Base-by-base conservation (phyloP, 495 filamentous ascomycete genomes). In the Sabuloglossum arenarium region DNA sequence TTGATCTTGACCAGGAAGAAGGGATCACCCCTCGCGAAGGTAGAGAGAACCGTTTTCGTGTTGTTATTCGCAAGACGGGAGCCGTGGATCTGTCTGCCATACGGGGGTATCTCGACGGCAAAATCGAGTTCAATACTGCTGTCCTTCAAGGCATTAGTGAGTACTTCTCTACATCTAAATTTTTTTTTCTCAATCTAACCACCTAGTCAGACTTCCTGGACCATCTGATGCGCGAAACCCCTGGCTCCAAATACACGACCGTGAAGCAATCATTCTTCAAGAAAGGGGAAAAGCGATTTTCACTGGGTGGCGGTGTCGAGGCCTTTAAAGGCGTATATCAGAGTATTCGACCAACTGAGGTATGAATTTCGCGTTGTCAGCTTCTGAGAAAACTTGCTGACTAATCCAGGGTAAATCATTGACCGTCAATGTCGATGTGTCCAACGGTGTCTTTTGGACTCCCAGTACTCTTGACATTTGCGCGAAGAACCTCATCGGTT, bases 291-390 rank as follows among this genome's bases (percentile, higher is more conserved):
- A 64, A 73, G 5, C 65, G 71, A 16, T 59, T 60, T 24, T 58
- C 66, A 24, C 62, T 84, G 21, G 73, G 72, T 24, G 69, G 69
- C 42, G 81, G 81, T 45, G 74, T 90, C 21, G 77, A 87, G 58
- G 85, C 84, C 14, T 79, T 86, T 71, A 90, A 88, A 61, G 88
- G 88, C 45, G 80, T 88, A 28, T 96, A 91, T 59, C 75, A 85
- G 34, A 83, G 86, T 11, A 79, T 94, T 55, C 77, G 85, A 46
- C 71, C 85, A 9, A 81, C 76, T 49, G 65, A 77, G 59, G 77
- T 78, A 72, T 58, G 19, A 21, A 19, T 21, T 10, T 10, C n/a
- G 10, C 3, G 39, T 2, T 1, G 19, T 5, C 0, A 43, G 12
- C n/a, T 21, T 23, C 12, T 5, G 21, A 43, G n/a, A 16, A 4